Percentiles rank a stretch among this genome's conserved stretches.
Conservation (phyloP, 768 basidiomycete species). For the Lyophyllum semitale region DNA sequence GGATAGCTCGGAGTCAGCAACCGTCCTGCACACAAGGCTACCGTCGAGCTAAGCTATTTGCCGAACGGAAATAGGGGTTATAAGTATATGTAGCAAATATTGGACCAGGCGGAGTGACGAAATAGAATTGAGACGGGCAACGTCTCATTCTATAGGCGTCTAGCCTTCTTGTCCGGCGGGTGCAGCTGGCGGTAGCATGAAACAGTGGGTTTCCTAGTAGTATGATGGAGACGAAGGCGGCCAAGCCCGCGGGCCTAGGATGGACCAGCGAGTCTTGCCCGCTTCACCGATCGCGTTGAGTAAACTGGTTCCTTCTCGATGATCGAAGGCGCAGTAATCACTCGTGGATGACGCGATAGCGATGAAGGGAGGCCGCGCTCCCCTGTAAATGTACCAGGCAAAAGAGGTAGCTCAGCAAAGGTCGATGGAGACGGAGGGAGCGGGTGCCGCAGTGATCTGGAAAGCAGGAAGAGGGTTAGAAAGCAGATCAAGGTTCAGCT, state of each 20-base stretch:
- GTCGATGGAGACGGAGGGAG: constrained; percentile 5
- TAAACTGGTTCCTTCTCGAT: background rate
- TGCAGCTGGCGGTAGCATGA: background rate
- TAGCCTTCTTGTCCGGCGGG: too few relatives aligned
- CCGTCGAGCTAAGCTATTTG: too few relatives aligned
- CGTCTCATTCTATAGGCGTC: background rate
- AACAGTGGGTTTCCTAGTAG: too few relatives aligned
- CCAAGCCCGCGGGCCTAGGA: background rate
- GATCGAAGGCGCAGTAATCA: background rate
- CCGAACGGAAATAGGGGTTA: too few relatives aligned
- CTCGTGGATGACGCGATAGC: constrained; percentile 2
- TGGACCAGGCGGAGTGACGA: background rate
- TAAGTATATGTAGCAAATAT: background rate
- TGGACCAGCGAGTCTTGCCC: constrained; percentile 3
- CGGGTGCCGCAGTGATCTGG: background rate
- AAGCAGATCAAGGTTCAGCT: background rate
- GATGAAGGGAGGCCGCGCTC: background rate
- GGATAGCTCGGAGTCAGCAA: background rate
- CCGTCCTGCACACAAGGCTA: too few relatives aligned
- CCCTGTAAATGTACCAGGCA: constrained; percentile 2
- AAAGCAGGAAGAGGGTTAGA: background rate
- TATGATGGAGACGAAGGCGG: too few relatives aligned
- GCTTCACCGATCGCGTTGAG: constrained; percentile 5
- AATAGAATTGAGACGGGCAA: background rate
- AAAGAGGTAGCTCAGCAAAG: background rate